A percentile compares a stretch with the other conserved stretches of the same genome.
phyloP scores from a whole-genome alignment of 2,329 filamentous ascomycete genomes.

The Aspergillus oerlinghausenensis region DNA sequence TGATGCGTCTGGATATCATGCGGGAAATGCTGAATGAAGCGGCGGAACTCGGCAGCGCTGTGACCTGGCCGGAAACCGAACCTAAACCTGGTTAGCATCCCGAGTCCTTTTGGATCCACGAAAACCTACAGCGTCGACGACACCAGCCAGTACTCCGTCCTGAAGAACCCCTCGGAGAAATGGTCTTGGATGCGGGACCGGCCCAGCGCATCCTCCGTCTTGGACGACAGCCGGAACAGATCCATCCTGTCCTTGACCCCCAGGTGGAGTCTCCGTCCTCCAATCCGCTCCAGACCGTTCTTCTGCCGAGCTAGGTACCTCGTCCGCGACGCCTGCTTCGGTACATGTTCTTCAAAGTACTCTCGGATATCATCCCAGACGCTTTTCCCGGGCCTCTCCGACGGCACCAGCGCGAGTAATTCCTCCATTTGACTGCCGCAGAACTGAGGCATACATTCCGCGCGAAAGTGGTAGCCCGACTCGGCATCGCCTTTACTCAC shows the following conservation, averaged over 20 bases:
- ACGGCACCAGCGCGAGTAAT: slow-evolving; percentile 31
- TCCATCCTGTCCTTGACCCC: slow-evolving; percentile 16
- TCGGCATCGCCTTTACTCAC: slow-evolving; percentile 24
- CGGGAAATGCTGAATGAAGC: slow-evolving; percentile 19
- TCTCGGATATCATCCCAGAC: slow-evolving; percentile 16
- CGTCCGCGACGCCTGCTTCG: slow-evolving; percentile 5
- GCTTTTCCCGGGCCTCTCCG: slow-evolving; percentile 6
- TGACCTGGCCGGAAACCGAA: slow-evolving; percentile 27
- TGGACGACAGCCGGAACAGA: slow-evolving; percentile 13
- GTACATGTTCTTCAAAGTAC: background rate
- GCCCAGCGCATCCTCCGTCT: slow-evolving; percentile 14
- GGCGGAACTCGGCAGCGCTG: slow-evolving; percentile 26
- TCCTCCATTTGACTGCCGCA: slow-evolving; percentile 32
- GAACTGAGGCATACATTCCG: slow-evolving; percentile 31
- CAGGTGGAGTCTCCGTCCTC: slow-evolving; percentile 6
- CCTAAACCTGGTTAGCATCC: slow-evolving; percentile 2
- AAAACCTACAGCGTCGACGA: slow-evolving; percentile 18
- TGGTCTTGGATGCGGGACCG: slow-evolving; percentile 14
- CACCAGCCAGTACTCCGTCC: slow-evolving; percentile 23
- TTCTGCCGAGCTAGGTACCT: slow-evolving; percentile 9
- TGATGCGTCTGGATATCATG: slow-evolving; percentile 16
- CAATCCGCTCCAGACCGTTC: slow-evolving; percentile 4
- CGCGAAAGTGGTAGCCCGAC: slow-evolving; percentile 34
- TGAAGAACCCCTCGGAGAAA: slow-evolving; percentile 18
- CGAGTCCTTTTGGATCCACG: background rate